Base-by-base conservation (phyloP, 1,284 basidiomycete species). In the Ganoderma leucocontextum region DNA sequence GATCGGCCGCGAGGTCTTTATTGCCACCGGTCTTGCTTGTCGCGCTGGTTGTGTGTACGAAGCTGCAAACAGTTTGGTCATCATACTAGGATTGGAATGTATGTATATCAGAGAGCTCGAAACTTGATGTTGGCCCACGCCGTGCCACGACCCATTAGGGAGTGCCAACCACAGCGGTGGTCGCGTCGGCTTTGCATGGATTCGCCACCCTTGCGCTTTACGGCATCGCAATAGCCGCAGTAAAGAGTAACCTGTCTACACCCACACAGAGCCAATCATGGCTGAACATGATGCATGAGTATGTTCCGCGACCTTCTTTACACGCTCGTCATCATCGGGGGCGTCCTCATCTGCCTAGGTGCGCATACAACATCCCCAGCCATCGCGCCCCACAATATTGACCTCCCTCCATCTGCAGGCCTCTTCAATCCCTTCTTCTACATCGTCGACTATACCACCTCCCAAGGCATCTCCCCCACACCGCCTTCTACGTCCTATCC, bases 151-250 rank as follows among this genome's bases (percentile, higher is more conserved):
- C 29, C 29, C 29, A 29, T 29, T 29, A 29, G 29, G 29, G 29
- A 29, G 29, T 29, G 29, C 29, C 29, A 29, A 29, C 29, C 29
- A 29, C 29, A 29, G 2, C 29, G 29, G 29, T 29, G 29, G 29
- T 44, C 67, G 70, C 35, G 76, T 89, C 42, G 90, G 89, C 0
- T 93, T 91, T 75, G 85, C 81, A 10, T 91, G 89, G 89, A 83
- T 81, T 82, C 63, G 69, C 81, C 53, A 75, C 73, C 9, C 73
- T 82, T 15, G 76, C 71, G 3, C 72, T 80, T 47, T 78, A 80
- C 41, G 62, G 62, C 13, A 44, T 79, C 7, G 75, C 81, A 1
- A 68, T 75, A 61, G 67, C 73, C 7, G 72, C 73, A 0, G 74
- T 80, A 42, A 76, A 80, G 2, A 75, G 76, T 53, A 69, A 76